These are phyloP conservation scores for Nitzschia sp. DNA, from an alignment of 108 stramenopile genomes.

Conservation along the genomic window DNA sequence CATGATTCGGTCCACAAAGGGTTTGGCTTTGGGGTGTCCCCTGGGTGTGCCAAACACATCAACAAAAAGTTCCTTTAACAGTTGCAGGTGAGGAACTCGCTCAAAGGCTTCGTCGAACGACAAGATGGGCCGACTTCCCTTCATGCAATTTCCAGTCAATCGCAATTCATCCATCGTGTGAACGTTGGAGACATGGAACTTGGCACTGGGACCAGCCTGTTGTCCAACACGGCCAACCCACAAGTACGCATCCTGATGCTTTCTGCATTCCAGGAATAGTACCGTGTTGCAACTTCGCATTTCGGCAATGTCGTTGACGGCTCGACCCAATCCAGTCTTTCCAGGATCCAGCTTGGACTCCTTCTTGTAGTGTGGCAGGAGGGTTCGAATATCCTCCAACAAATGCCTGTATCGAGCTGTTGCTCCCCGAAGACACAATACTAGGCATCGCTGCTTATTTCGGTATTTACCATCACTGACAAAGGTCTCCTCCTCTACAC, in stretches of 20 bases:
- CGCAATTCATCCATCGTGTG: constrained; percentile 99
- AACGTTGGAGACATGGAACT: constrained; percentile 95
- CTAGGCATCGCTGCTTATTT: constrained; percentile 97
- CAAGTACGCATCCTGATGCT: constrained; percentile 94
- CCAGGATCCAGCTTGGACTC: constrained; percentile 91
- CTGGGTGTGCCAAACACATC: constrained; percentile 95
- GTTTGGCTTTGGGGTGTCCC: constrained; percentile 98
- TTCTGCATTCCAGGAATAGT: constrained; percentile 94
- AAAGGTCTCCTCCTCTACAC: neutral
- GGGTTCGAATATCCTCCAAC: constrained; percentile 91
- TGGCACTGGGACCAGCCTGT: constrained; percentile 84
- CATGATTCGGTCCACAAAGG: constrained; percentile 98
- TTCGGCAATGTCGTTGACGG: constrained; percentile 95
- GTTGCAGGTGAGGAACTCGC: constrained; percentile 56
- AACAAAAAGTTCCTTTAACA: constrained; percentile 91
- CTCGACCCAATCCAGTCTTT: constrained; percentile 67
- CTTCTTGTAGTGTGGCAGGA: constrained; percentile 97
- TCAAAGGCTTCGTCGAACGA: constrained; percentile 91
- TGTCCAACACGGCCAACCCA: constrained; percentile 79
- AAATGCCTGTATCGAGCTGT: constrained; percentile 96
- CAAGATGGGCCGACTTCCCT: constrained; percentile 93
- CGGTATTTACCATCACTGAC: constrained; percentile 79
- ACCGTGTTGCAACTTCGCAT: constrained; percentile 92
- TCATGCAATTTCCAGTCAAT: constrained; percentile 96
- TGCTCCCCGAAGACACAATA: constrained; percentile 92